A percentile compares a stretch with the other conserved stretches of the same genome.
phyloP scores from a whole-genome alignment of 2,329 filamentous ascomycete genomes.

The Aspergillus amoenus region DNA sequence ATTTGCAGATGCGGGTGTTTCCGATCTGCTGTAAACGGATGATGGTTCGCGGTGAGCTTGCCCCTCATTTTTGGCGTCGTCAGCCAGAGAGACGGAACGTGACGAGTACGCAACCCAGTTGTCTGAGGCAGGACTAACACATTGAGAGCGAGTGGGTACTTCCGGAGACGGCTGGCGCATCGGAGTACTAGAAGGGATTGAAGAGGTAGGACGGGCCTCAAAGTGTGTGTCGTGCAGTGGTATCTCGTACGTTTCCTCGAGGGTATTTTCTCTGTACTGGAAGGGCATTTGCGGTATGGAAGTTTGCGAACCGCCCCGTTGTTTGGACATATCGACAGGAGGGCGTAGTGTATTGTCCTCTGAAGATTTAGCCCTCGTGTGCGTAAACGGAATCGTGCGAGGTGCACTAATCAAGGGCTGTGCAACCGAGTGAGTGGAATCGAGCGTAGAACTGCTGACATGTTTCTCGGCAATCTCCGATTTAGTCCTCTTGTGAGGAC shows the following conservation, averaged over 20 bases:
- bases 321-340: conserved; percentile 48
- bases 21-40: conserved; percentile 33
- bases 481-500: conserved; percentile 72
- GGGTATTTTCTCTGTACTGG: conserved; percentile 26
- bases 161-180: conserved; percentile 29
- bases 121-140: conserved; percentile 38
- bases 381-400: conserved; percentile 71
- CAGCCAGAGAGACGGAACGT: conserved; percentile 30
- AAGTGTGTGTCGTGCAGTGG: conserved; percentile 29
- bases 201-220: conserved; percentile 32
- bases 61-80: conserved; percentile 22
- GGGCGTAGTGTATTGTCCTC: conserved; percentile 55
- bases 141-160: conserved; percentile 30
- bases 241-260: conserved; percentile 29
- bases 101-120: conserved; percentile 46
- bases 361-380: conserved; percentile 68
- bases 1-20: conserved; percentile 25
- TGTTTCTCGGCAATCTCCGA: conserved; percentile 64
- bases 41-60: conserved; percentile 31
- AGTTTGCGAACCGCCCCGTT: conserved; percentile 52
- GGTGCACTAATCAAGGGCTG: conserved; percentile 45
- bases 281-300: conserved; percentile 32
- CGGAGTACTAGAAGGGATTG: conserved; percentile 29
- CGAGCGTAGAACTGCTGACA: conserved; percentile 51
- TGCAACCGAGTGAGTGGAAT: conserved; percentile 40